Base-by-base conservation (phyloP, 1,284 basidiomycete species). In the Termitomyces sp. region DNA sequence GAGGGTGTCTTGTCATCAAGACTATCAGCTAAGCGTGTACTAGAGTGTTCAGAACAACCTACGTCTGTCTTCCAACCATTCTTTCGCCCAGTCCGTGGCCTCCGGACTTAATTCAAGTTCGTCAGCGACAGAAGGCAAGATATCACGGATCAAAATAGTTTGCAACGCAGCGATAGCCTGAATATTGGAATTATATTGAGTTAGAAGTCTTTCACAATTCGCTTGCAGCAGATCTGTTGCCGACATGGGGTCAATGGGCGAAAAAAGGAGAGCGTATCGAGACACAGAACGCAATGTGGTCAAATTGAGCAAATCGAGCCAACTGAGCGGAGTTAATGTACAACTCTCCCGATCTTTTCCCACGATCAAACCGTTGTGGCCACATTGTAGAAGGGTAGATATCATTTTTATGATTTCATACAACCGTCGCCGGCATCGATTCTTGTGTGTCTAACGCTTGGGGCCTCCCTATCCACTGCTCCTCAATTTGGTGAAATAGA, bases 41-140 rank as follows among this genome's bases (percentile, higher is more conserved):
- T 38, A 53, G 33, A 42, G n/a, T 34, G 47, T 60, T 58, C 49
- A 39, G 51, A 33, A 39, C 52, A 48, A 70, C 76, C 61, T 71
- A 83, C 82, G 70, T 50, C 75, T 78, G 71, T 89, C 86, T 43
- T 74, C 67, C 44, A 88, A 68, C 84, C 84, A 89, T 63, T 78
- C 74, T 41, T 67, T 73, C 24, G 80, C 78, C 78, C 79, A 81
- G 57, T 73, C 69, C 55, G 69, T 69, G 51, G 76, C 75, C 15
- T 73, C 69, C 52, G 71, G 69, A 60, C 73, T 66, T 50, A 86
- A 73, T 30, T 73, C 71, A 21, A 84, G 71, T 65, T 88, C 84
- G 60, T 82, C 76, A 19, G 69, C 69, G 52, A 88, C 68, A 44
- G 78, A 80, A 52, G 84, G 82, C 52, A 88, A 65, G 33, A 88